These are phyloP conservation scores for Apiotrichum gracile DNA, from an alignment of 1,284 basidiomycete species.

Conservation along the genomic window DNA sequence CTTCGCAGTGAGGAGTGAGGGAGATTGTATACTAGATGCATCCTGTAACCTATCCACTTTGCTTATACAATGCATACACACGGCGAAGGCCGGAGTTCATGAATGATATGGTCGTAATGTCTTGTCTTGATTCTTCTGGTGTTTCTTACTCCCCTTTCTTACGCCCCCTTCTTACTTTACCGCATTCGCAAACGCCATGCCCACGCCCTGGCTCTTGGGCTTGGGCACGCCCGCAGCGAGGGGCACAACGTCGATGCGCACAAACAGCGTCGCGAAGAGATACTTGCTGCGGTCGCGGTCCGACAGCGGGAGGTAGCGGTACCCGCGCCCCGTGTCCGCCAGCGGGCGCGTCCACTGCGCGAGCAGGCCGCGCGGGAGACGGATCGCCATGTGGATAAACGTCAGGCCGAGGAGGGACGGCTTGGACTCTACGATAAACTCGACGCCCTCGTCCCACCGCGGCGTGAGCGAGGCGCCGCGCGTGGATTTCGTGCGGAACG, in stretches of 20 bases:
- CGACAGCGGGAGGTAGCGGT: slow-evolving; percentile 77
- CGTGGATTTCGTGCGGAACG: not conserved
- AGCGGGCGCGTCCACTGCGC: slow-evolving; percentile 59
- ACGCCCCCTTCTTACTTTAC: no score
- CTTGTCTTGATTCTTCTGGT: no score
- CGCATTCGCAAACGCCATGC: not conserved
- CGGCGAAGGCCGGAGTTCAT: no score
- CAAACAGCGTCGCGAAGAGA: slow-evolving; percentile 82
- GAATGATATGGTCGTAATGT: no score
- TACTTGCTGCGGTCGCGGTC: slow-evolving; percentile 75
- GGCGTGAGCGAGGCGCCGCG: slow-evolving; percentile 84
- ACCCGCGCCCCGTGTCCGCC: slow-evolving; percentile 52
- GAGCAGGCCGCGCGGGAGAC: slow-evolving; percentile 61
- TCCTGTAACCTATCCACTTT: no score
- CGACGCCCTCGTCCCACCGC: slow-evolving; percentile 68
- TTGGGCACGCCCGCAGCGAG: not conserved
- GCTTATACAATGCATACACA: no score
- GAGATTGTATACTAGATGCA: no score
- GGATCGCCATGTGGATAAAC: slow-evolving; percentile 73
- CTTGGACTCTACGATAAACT: slow-evolving; percentile 65
- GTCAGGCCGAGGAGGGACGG: slow-evolving; percentile 69
- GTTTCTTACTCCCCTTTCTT: no score
- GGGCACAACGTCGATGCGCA: slow-evolving; percentile 36
- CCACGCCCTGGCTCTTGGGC: not conserved
- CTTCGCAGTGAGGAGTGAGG: no score